phyloP scores from a whole-genome alignment of 768 basidiomycete genomes.

The Trametes gibbosa region DNA sequence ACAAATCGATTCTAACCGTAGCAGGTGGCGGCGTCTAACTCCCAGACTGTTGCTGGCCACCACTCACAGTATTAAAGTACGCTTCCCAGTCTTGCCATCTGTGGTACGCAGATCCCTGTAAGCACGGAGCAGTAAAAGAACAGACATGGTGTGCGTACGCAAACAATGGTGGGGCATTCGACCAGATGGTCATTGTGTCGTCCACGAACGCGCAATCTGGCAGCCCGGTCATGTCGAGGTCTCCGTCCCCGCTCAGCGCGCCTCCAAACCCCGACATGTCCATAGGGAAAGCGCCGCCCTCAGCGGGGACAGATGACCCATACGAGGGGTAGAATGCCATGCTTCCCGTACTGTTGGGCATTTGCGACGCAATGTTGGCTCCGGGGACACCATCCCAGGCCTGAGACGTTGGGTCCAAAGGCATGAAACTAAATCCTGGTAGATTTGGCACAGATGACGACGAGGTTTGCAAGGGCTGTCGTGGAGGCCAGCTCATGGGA shows the following conservation, averaged over 20 bases:
- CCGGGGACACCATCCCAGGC: not conserved
- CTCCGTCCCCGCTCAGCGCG: not conserved
- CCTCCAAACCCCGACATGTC: not conserved
- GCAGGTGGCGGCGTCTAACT: not conserved
- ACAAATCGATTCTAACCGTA: too few relatives aligned
- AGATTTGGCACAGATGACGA: not conserved
- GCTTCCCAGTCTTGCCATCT: slow-evolving; percentile 13
- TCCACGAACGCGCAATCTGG: slow-evolving; percentile 30
- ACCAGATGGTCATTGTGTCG: slow-evolving; percentile 56
- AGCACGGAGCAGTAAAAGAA: not conserved
- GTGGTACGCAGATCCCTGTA: too few relatives aligned
- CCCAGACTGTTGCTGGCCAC: not conserved
- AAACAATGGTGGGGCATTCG: slow-evolving; percentile 53
- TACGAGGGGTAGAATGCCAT: not conserved
- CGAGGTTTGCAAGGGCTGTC: not conserved
- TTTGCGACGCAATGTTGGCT: not conserved
- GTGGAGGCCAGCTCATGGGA: not conserved
- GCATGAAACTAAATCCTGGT: not conserved
- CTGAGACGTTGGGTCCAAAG: not conserved
- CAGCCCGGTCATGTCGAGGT: not conserved
- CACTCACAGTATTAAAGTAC: slow-evolving; percentile 4
- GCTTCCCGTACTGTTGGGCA: not conserved
- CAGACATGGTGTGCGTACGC: slow-evolving; percentile 41
- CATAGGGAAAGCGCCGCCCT: not conserved
- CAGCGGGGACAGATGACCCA: not conserved